Evolutionary conservation across 2,329 filamentous ascomycete species (phyloP).

Genomic region (Cercospora nicotianae): DNA sequence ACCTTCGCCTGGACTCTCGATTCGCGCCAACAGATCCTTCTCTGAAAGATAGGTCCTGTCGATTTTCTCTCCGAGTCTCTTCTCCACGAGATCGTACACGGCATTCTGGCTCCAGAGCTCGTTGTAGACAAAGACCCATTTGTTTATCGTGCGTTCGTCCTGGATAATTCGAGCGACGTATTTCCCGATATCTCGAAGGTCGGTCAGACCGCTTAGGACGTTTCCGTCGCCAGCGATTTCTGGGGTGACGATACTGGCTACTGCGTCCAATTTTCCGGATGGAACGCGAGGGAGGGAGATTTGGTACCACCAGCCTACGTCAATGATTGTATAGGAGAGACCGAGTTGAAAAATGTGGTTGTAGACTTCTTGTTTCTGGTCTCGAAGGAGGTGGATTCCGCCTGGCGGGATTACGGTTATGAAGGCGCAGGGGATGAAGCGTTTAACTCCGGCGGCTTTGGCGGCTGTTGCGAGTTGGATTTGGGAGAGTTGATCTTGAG

Average conservation of each 20-base stretch:
- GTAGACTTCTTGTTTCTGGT: conserved; percentile 54
- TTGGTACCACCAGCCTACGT: conserved; percentile 62
- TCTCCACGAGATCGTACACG: conserved; percentile 50
- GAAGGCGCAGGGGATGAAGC: conserved; percentile 38
- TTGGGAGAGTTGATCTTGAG: conserved; percentile 26
- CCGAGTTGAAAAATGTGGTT: conserved; percentile 51
- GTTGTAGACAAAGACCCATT: conserved; percentile 52
- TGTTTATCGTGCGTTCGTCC: conserved; percentile 57
- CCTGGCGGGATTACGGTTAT: conserved; percentile 47
- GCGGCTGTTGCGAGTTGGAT: conserved; percentile 35
- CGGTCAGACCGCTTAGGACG: conserved; percentile 47
- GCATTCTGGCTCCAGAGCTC: conserved; percentile 51
- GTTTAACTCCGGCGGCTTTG: conserved; percentile 35
- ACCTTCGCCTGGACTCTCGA: conserved; percentile 34
- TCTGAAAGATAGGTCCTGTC: conserved; percentile 35
- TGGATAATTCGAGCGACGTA: conserved; percentile 54
- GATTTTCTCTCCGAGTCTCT: conserved; percentile 52
- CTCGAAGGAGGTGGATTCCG: conserved; percentile 42
- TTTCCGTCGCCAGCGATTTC: conserved; percentile 51
- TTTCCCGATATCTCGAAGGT: conserved; percentile 55
- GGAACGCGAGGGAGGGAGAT: conserved; percentile 47
- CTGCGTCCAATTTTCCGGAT: conserved; percentile 48
- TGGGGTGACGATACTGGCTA: conserved; percentile 40
- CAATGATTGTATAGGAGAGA: conserved; percentile 58
- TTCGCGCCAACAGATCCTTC: conserved; percentile 39